These are phyloP conservation scores for Xylaria arbuscula DNA, from an alignment of 2,329 filamentous ascomycete genomes.

Conservation along the genomic window DNA sequence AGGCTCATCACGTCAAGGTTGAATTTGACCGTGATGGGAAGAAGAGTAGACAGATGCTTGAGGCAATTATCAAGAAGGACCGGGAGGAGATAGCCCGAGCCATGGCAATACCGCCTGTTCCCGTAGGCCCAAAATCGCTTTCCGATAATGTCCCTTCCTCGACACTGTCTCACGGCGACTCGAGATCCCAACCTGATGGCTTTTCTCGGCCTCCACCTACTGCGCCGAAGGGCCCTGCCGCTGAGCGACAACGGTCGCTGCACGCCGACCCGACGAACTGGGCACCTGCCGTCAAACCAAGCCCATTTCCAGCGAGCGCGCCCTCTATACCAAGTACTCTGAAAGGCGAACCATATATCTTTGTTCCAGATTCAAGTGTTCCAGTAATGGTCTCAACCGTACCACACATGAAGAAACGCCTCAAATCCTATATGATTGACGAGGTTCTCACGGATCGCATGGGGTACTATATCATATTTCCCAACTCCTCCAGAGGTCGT, in stretches of 20 bases:
- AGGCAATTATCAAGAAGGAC: constrained; percentile 76
- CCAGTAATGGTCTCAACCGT: constrained; percentile 88
- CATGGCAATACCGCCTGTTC: constrained; percentile 41
- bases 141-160: constrained; percentile 36
- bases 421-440: constrained; percentile 84
- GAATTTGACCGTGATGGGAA: constrained; percentile 90
- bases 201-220: constrained; percentile 78
- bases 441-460: constrained; percentile 85
- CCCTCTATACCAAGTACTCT: constrained; percentile 76
- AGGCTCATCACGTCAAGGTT: constrained; percentile 80
- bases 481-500: constrained; percentile 79
- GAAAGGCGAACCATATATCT: constrained; percentile 86
- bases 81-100: constrained; percentile 65
- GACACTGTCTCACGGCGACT: constrained; percentile 26
- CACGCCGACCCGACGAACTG: constrained; percentile 52
- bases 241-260: constrained; percentile 55
- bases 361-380: constrained; percentile 86
- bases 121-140: constrained; percentile 49
- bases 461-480: constrained; percentile 94
- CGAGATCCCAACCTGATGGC: constrained; percentile 54
- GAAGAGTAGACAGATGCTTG: constrained; percentile 81
- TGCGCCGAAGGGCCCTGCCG: constrained; percentile 86
- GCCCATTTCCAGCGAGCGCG: constrained; percentile 69
- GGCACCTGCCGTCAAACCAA: constrained; percentile 56
- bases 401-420: constrained; percentile 87